Base-by-base conservation (phyloP, 2,329 filamentous ascomycete genomes). In the Talaromyces sp. region DNA sequence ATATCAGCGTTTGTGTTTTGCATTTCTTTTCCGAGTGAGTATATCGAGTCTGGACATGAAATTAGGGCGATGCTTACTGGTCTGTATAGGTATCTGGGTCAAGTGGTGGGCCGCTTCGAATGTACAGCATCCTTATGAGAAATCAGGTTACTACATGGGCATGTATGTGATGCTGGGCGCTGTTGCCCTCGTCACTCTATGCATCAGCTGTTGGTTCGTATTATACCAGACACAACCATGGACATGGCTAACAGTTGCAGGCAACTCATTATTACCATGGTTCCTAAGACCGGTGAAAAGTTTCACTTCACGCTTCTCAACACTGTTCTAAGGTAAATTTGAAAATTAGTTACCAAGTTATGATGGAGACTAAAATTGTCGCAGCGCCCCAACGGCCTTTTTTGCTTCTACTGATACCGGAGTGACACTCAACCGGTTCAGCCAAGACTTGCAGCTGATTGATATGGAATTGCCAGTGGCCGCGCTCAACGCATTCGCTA, bases 221-320 rank as follows among this genome's bases (percentile, higher is more conserved):
- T 44, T 42, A n/a, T n/a, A n/a, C n/a, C n/a, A n/a, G n/a, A 9
- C 25, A 4, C 1, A 47, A 25, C 22, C 22, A 25, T 47, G 2
- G 55, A 59, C 25, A 44, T 44, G 1, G 32, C 58, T 58, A 55
- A 60, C 53, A 32, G 39, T 49, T 44, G 63, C 47, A 77, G 75
- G 73, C 78, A 82, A 68, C 73, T 84, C 64, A 79, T 84, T 54
- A 79, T 84, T 33, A 78, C 72, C 3, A 83, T 84, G 79, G 79
- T 84, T 3, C 82, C 82, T 3, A 77, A 76, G 32, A 83, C 81
- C n/a, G 81, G 80, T 4, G 75, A 78, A 59, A 74, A 66, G 51
- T 81, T 85, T 61, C 82, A 85, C 63, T 72, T 72, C 57, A 77
- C 71, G 53, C 71, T 84, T 1, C 70, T 84, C 9, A 72, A 73